phyloP scores from a whole-genome alignment of 805 yeast species.

The Vanderwaltozyma tropicalis region DNA sequence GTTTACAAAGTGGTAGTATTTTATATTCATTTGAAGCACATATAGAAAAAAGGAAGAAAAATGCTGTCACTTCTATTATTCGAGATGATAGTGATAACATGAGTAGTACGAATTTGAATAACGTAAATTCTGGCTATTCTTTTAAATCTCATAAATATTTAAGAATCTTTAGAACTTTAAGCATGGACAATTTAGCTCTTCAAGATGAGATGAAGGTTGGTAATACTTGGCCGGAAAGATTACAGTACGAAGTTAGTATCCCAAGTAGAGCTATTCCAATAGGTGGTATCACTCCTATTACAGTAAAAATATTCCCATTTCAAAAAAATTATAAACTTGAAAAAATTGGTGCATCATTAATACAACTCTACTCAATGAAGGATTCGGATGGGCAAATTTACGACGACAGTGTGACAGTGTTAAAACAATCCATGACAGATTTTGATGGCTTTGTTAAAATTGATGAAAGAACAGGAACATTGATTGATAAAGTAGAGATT shows the following conservation, averaged over 20 bases:
- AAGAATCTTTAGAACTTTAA: slow-evolving; percentile 71
- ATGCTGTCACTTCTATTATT: slow-evolving; percentile 33
- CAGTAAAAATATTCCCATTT: slow-evolving; percentile 64
- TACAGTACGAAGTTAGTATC: slow-evolving; percentile 76
- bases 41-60: slow-evolving; percentile 44
- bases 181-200: slow-evolving; percentile 55
- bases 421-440: slow-evolving; percentile 38
- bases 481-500: slow-evolving; percentile 53
- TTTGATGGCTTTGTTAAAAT: slow-evolving; percentile 34
- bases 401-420: slow-evolving; percentile 50
- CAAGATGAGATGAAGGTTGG: slow-evolving; percentile 80
- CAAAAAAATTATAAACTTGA: slow-evolving; percentile 69
- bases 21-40: slow-evolving; percentile 63
- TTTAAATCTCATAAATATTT: slow-evolving; percentile 40
- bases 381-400: slow-evolving; percentile 46
- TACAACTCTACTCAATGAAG: slow-evolving; percentile 53
- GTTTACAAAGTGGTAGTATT: slow-evolving; percentile 67
- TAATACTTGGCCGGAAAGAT: slow-evolving; percentile 80
- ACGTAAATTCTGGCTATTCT: neutral
- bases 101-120: slow-evolving; percentile 1
- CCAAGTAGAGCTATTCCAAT: slow-evolving; percentile 83
- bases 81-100: slow-evolving; percentile 2
- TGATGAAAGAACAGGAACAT: slow-evolving; percentile 13
- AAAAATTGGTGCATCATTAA: slow-evolving; percentile 49
- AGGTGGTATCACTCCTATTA: slow-evolving; percentile 64